Evolutionary conservation across 148 eudicot species (phyloP), one percentile per base, ranked within the genome.

Genomic region (Pharnaceum exiguum): DNA sequence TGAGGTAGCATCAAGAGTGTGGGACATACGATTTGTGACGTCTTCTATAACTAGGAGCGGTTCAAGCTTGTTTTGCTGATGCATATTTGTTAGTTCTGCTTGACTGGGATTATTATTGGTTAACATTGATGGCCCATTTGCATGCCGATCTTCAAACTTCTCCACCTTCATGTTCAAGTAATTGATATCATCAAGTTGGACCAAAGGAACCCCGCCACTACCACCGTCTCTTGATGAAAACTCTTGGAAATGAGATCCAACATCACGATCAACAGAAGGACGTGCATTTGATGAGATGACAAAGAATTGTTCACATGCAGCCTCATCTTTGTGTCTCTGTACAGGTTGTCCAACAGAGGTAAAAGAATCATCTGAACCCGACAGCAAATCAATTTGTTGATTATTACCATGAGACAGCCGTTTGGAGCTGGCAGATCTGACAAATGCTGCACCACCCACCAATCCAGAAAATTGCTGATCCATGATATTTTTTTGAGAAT

Each of bases 311-410:
- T 70, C 71, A 46, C 65, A 66, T 60, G 26, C 29, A 61, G n/a
- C 46, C 45, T 37, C 46, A 45, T 70, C 60, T 35, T 51, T 68
- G 30, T 39, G 61, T 37, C 54, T 51, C 42, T 60, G 68, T 70
- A 63, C 60, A 60, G 74, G 48, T 53, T 58, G 68, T 54, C 54
- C 65, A 39, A 32, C 18, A 36, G 74, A 66, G 46, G 57, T 66
- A 60, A 44, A 69, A 31, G 73, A 68, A 65, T 74, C 73, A 59
- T 57, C 72, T 8, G 73, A 63, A 46, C 78, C 83, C 54, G 66
- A 73, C 62, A 69, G 74, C 46, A 67, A 59, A 81, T 80, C 83
- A 63, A 52, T 46, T 30, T 62, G 57, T 38, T 53, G 65, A 51
- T 60, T 45, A 17, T 65, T 75, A 61, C 59, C 77, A 54, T 40